Percentiles rank a stretch among this genome's conserved stretches.
Conservation (phyloP, 495 filamentous ascomycete species). For the Aspergillus incahuasiensis region DNA sequence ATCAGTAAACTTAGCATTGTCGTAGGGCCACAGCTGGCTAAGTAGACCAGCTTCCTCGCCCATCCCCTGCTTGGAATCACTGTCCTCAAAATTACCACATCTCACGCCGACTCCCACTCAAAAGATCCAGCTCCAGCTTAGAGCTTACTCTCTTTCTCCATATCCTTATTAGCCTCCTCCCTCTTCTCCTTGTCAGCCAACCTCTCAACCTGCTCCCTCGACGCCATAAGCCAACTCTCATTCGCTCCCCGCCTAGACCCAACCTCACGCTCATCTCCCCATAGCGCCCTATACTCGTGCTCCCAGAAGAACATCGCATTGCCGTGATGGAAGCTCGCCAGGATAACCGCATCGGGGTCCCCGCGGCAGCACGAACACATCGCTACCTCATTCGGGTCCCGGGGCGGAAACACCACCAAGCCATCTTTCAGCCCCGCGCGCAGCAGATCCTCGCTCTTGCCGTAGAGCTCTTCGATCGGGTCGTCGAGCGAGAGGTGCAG, state of each 20-base stretch:
- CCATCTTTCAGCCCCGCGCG: not conserved
- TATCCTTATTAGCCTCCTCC: not conserved
- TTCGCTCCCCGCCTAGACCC: not conserved
- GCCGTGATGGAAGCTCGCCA: not conserved
- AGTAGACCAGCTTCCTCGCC: no score
- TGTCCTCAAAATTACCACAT: no score
- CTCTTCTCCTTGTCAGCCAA: not conserved
- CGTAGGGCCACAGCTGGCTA: no score
- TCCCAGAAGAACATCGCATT: slow-evolving; percentile 3
- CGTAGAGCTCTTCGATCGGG: slow-evolving; percentile 2
- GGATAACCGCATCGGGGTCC: slow-evolving; percentile 10
- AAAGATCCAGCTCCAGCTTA: not conserved
- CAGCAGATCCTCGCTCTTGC: not conserved
- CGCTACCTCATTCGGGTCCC: not conserved
- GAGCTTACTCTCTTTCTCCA: not conserved
- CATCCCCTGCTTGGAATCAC: no score
- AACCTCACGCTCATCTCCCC: slow-evolving; percentile 1
- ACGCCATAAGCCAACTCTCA: slow-evolving; percentile 1
- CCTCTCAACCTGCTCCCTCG: slow-evolving; percentile 10
- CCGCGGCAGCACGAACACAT: slow-evolving; percentile 6
- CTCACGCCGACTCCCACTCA: no score
- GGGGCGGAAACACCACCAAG: not conserved
- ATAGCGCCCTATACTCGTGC: slow-evolving; percentile 6
- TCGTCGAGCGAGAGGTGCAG: not conserved
- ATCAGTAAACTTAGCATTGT: no score